phyloP scores from a whole-genome alignment of 805 yeast species.

The Candida nanaspora region DNA sequence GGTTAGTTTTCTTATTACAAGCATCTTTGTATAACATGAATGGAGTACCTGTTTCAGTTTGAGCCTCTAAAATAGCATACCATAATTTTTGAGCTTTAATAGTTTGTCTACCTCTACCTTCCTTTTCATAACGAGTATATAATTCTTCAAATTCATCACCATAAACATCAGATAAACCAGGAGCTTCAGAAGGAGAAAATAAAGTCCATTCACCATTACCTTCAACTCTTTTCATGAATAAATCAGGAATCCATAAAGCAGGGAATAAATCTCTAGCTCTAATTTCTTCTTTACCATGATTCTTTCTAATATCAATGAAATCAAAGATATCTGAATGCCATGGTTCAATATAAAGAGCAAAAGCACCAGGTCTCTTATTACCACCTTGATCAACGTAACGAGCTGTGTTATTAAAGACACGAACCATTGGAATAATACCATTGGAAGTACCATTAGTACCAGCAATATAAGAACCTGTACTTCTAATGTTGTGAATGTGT shows the following conservation, averaged over 20 bases:
- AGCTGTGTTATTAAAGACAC: conserved; percentile 58
- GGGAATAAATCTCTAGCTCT: conserved; percentile 59
- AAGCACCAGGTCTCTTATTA: conserved; percentile 59
- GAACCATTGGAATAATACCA: conserved; percentile 56
- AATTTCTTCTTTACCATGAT: conserved; percentile 58
- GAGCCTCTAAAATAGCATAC: conserved; percentile 55
- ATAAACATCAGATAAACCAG: conserved; percentile 46
- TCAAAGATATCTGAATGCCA: conserved; percentile 59
- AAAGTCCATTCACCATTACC: conserved; percentile 49
- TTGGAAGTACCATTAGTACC: conserved; percentile 59
- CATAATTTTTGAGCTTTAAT: conserved; percentile 55
- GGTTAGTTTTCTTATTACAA: conserved; percentile 51
- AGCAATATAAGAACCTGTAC: conserved; percentile 54
- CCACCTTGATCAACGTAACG: conserved; percentile 63
- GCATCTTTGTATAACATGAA: conserved; percentile 61
- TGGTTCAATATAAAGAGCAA: conserved; percentile 54
- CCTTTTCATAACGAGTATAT: conserved; percentile 44
- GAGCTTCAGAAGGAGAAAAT: conserved; percentile 54
- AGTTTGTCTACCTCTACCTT: conserved; percentile 40
- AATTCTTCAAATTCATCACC: conserved; percentile 49
- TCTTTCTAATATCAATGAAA: conserved; percentile 51
- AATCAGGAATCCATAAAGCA: conserved; percentile 57
- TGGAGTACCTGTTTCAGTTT: conserved; percentile 61
- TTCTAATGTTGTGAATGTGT: conserved; percentile 52
- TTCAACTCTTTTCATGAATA: conserved; percentile 57